Conservation (phyloP, 768 basidiomycete genomes). For the Gloeopeniophorella convolvens region DNA sequence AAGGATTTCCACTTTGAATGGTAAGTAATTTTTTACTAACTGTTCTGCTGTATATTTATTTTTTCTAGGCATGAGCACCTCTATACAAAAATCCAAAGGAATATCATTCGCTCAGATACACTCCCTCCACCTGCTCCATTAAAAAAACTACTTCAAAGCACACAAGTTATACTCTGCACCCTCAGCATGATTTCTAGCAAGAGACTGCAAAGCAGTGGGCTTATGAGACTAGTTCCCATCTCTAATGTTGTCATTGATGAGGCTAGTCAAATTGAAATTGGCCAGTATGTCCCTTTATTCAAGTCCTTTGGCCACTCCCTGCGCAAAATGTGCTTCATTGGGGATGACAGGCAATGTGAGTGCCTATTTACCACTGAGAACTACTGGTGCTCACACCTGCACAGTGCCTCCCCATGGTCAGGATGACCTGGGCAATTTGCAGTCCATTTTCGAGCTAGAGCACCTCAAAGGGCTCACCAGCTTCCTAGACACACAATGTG, state of each 20-base stretch:
- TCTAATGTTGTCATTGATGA: conserved; percentile 34
- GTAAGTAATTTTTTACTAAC: conserved; percentile 34
- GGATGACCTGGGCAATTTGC: conserved; percentile 54
- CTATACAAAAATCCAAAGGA: conserved; percentile 41
- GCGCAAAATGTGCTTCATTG: conserved; percentile 35
- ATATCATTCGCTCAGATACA: conserved; percentile 47
- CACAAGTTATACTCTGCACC: conserved; percentile 67
- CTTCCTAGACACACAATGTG: conserved; percentile 74
- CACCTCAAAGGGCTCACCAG: conserved; percentile 45
- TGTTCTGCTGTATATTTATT: conserved; percentile 6
- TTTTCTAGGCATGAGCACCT: conserved; percentile 71
- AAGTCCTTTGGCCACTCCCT: conserved; percentile 24
- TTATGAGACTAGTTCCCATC: conserved; percentile 26
- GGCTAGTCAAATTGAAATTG: conserved; percentile 27
- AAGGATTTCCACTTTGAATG: conserved; percentile 59
- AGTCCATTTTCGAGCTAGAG: conserved; percentile 72
- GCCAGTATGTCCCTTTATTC: conserved; percentile 28
- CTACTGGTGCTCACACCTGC: not conserved
- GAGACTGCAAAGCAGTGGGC: conserved; percentile 4
- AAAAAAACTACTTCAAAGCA: conserved; percentile 31
- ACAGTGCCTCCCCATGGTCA: conserved; percentile 78
- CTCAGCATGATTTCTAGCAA: conserved; percentile 63
- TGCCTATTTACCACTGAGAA: not conserved
- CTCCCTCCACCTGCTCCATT: conserved; percentile 23
- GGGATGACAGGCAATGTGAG: conserved; percentile 39